Conservation (phyloP, 352 stramenopile species). For the Pythium myriotylum region DNA sequence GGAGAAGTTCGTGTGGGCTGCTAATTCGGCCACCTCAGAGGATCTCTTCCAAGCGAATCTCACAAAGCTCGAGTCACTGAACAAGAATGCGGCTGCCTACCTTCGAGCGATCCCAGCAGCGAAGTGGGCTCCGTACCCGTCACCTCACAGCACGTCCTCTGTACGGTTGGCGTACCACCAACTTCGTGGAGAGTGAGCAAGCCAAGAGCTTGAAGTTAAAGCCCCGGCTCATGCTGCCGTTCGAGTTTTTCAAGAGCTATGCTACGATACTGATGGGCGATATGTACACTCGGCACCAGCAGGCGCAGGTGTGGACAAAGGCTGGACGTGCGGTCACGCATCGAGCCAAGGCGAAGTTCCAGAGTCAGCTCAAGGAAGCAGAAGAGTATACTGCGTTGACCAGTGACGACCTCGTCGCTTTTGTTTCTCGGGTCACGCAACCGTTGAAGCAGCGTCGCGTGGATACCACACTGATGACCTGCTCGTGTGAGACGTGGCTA, state of each 20-base stretch:
- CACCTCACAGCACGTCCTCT: conserved; percentile 9
- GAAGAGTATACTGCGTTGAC: neutral
- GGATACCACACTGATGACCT: neutral
- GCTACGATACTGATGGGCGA: neutral
- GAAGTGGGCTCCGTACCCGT: conserved; percentile 9
- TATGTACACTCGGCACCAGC: neutral
- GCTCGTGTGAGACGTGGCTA: neutral
- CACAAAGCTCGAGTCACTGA: conserved; percentile 3
- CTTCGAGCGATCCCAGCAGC: conserved; percentile 4
- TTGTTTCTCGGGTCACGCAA: neutral
- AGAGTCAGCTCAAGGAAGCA: neutral
- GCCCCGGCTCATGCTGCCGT: neutral
- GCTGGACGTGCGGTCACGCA: neutral
- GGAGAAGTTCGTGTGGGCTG: conserved; percentile 26
- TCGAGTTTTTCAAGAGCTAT: conserved; percentile 1
- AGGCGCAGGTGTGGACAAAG: neutral
- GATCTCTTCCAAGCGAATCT: conserved; percentile 5
- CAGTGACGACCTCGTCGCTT: neutral
- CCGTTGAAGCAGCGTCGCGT: neutral
- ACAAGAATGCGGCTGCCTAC: conserved; percentile 2
- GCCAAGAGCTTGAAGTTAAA: conserved; percentile 1
- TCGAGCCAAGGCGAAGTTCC: neutral
- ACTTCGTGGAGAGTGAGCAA: conserved; percentile 1
- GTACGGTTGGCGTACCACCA: neutral
- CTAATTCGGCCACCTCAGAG: conserved; percentile 9